Base-by-base conservation (phyloP, 1,284 basidiomycete species). In the Irpex sp. region DNA sequence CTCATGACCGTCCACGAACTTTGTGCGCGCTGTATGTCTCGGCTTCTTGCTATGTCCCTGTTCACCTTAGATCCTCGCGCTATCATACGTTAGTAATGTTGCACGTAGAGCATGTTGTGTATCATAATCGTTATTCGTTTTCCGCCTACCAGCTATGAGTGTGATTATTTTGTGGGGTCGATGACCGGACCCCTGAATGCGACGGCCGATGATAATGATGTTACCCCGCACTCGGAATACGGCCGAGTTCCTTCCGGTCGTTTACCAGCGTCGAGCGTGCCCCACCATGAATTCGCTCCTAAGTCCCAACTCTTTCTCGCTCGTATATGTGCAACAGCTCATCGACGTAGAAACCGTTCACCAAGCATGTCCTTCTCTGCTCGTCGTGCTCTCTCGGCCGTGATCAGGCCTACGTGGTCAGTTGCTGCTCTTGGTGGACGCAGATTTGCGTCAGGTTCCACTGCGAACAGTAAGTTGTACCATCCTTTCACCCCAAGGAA, bases 391-490 rank as follows among this genome's bases (percentile, higher is more conserved):
- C 26, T 26, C 26, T 26, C 19, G 15, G 5, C 51, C 51, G 9
- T 9, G 3, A 3, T 3, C 9, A 26, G 15, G 9, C 51, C 9
- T 52, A 19, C 9, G n/a, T 19, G 19, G 9, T 60, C 34, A 37
- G 48, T 34, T 13, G n/a, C 57, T n/a, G 55, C 47, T 36, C 55
- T 49, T 9, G 38, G 40, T 38, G 57, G 47, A 5, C 52, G 61
- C 4, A 21, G 61, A 44, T 34, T 59, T 19, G 21, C 51, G 15
- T 52, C 57, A 15, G 61, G 26, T 21, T 57, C 4, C 57, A 47
- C 13, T 62, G 21, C 61, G 21, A 60, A 21, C 58, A 60, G 62
- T 63, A 51, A 63, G 62, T n/a, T 47, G 11, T 57, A 31, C 47
- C 13, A 8, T 44, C 15, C 19, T 21, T 31, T 38, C 49, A 21